Conservation (phyloP, 768 basidiomycete species). For the Polyporus arcularius region DNA sequence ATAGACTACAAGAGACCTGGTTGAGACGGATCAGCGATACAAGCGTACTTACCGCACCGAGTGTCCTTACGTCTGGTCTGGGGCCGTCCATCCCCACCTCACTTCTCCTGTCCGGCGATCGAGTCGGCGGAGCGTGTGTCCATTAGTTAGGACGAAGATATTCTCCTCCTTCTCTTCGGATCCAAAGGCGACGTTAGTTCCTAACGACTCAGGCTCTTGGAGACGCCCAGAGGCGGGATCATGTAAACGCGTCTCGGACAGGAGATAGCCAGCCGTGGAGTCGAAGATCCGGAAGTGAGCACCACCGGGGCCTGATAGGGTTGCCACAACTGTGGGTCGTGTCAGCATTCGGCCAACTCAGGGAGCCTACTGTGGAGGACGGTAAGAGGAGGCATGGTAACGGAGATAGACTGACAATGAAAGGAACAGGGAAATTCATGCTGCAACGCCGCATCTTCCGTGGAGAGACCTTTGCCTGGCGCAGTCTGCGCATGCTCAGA, state of each 20-base stretch:
- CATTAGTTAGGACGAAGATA: conserved; percentile 61
- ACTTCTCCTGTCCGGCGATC: conserved; percentile 51
- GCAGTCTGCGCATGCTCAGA: too few species aligned
- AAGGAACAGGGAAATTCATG: too few species aligned
- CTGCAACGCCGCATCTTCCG: too few species aligned
- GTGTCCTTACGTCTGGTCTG: conserved; percentile 60
- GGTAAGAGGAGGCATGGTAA: too few species aligned
- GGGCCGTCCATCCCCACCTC: conserved; percentile 73
- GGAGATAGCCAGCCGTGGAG: conserved; percentile 56
- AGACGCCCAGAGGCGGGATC: conserved; percentile 41
- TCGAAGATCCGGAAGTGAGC: conserved; percentile 72
- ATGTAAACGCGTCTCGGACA: conserved; percentile 68
- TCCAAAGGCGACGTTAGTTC: conserved; percentile 51
- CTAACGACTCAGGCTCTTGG: conserved; percentile 56
- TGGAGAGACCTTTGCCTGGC: too few species aligned
- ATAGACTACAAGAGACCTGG: conserved; percentile 65
- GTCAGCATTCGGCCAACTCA: background rate
- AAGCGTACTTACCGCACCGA: background rate
- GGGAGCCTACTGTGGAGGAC: too few species aligned
- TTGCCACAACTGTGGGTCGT: conserved; percentile 55
- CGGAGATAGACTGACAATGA: too few species aligned
- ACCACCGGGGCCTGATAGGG: conserved; percentile 77
- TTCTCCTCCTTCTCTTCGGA: conserved; percentile 34
- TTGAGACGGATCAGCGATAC: background rate
- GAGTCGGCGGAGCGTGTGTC: conserved; percentile 55